Conservation (phyloP, 768 basidiomycete species). For the Suillus tomentosus region DNA sequence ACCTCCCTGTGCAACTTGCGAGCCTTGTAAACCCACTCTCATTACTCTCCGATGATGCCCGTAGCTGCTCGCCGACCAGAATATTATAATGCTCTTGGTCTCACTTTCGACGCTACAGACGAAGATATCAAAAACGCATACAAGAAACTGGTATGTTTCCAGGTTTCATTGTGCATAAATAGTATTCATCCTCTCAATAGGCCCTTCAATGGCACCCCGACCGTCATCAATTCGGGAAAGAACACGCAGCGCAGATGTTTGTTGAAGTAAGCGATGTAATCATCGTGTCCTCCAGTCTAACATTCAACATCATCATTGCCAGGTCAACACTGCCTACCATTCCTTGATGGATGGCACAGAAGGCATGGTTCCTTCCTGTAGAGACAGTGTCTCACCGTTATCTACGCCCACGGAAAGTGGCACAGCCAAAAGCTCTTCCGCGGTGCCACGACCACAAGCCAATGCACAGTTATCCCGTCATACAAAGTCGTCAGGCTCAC, state of each 20-base stretch:
- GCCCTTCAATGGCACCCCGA: slow-evolving; percentile 72
- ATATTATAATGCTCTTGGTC: slow-evolving; percentile 46
- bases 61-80: slow-evolving; percentile 22
- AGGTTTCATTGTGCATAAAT: slow-evolving; percentile 22
- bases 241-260: slow-evolving; percentile 55
- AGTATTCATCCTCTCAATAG: slow-evolving; percentile 33
- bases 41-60: slow-evolving; percentile 29
- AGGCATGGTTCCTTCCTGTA: slow-evolving; percentile 29
- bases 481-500: slow-evolving; percentile 34
- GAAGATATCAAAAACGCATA: slow-evolving; percentile 62
- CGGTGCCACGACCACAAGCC: slow-evolving; percentile 23
- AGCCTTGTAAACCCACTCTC: slow-evolving; percentile 13
- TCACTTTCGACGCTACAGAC: slow-evolving; percentile 45
- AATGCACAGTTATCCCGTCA: slow-evolving; percentile 29
- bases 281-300: slow-evolving; percentile 8
- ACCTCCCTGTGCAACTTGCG: slow-evolving; percentile 14
- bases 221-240: slow-evolving; percentile 54
- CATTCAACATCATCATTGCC: background rate
- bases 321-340: slow-evolving; percentile 63
- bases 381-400: slow-evolving; percentile 30
- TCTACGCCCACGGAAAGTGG: slow-evolving; percentile 21
- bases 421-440: slow-evolving; percentile 18
- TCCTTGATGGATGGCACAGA: slow-evolving; percentile 47
- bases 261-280: slow-evolving; percentile 48
- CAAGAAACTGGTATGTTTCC: slow-evolving; percentile 54